These are phyloP conservation scores for Ilyonectria robusta DNA, from an alignment of 2,329 filamentous ascomycete genomes.

Conservation along the genomic window DNA sequence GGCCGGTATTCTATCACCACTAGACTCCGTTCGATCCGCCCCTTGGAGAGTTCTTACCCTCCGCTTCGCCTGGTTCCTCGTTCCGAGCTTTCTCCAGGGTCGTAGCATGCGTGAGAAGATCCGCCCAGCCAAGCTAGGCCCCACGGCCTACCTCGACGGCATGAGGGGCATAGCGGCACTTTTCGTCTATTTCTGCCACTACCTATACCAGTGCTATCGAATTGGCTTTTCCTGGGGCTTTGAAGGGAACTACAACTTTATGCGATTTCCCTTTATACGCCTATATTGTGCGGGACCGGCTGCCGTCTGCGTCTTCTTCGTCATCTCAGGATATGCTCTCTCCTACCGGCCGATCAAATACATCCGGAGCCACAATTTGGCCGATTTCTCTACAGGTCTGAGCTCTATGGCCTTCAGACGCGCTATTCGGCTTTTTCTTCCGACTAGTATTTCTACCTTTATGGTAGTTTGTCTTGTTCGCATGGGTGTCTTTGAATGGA, in stretches of 20 bases:
- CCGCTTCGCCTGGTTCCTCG: slow-evolving; percentile 60
- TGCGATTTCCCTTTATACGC: slow-evolving; percentile 68
- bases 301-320: slow-evolving; percentile 73
- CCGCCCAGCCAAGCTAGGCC: slow-evolving; percentile 50
- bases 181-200: slow-evolving; percentile 71
- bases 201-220: slow-evolving; percentile 65
- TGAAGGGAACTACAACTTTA: slow-evolving; percentile 59
- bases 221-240: slow-evolving; percentile 66
- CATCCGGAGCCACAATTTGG: slow-evolving; percentile 52
- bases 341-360: slow-evolving; percentile 66
- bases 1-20: not conserved
- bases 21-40: not conserved
- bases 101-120: slow-evolving; percentile 57
- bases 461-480: slow-evolving; percentile 61
- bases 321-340: slow-evolving; percentile 73
- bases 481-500: slow-evolving; percentile 63
- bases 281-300: slow-evolving; percentile 68
- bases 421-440: slow-evolving; percentile 66
- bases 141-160: slow-evolving; percentile 71
- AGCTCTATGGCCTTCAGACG: slow-evolving; percentile 67
- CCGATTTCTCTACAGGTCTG: slow-evolving; percentile 60
- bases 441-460: slow-evolving; percentile 65
- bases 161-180: slow-evolving; percentile 70
- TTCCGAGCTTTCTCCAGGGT: slow-evolving; percentile 66
- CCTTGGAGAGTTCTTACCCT: slow-evolving; percentile 54